phyloP scores from a whole-genome alignment of 495 filamentous ascomycete species.

The Evernia prunastri region DNA sequence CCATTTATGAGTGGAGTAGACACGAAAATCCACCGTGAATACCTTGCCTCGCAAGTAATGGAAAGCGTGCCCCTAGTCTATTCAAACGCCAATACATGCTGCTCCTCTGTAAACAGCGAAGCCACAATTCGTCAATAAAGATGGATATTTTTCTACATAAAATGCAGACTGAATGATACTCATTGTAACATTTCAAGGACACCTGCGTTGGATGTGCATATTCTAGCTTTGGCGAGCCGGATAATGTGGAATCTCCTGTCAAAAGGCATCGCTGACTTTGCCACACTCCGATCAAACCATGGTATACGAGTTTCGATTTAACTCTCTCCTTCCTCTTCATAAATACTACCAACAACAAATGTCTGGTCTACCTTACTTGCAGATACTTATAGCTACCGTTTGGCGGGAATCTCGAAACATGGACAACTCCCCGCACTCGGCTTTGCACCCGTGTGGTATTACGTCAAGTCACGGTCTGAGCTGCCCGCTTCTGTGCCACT shows the following conservation, averaged over 20 bases:
- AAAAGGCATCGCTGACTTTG: background rate
- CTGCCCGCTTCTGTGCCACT: background rate
- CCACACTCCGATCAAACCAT: background rate
- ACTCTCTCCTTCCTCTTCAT: background rate
- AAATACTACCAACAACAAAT: background rate
- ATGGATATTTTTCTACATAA: background rate
- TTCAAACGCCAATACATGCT: background rate
- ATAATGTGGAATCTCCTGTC: background rate
- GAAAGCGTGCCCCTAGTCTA: background rate
- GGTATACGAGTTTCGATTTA: background rate
- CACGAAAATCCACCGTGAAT: too few species aligned
- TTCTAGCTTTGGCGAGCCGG: background rate
- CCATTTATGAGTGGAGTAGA: background rate
- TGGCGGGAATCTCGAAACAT: too few species aligned
- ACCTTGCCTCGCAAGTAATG: background rate
- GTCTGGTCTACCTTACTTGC: background rate
- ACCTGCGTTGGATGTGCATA: background rate
- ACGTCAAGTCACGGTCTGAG: conserved; percentile 9
- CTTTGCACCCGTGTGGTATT: background rate
- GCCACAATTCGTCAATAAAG: background rate
- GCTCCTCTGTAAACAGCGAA: background rate
- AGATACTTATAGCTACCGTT: too few species aligned
- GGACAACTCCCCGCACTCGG: background rate
- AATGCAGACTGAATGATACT: background rate
- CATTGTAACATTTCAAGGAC: background rate